Evolutionary conservation across 306 rosid genomes (phyloP), one percentile per base, ranked within the genome.

Genomic region (Cotoneaster glaucophyllus): DNA sequence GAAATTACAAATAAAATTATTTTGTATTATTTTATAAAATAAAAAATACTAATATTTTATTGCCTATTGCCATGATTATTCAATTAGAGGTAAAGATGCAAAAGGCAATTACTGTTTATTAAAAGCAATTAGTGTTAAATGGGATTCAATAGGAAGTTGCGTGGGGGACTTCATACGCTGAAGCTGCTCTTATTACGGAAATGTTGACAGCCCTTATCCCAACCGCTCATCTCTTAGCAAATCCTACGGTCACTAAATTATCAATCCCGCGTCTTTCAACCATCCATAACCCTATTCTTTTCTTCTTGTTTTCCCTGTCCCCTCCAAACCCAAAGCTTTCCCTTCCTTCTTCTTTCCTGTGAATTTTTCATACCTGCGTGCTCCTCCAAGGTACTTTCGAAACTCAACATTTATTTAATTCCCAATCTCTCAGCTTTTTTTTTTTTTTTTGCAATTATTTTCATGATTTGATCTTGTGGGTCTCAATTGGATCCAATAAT

Each of bases 301-400:
- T 26, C 34, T 4, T 6, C 31, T 62, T 5, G 6, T 18, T 28
- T 14, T 28, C 25, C 13, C 13, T 12, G 34, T 18, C 8, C 13
- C 32, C 24, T 14, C 68, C 43, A 7, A 48, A 9, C 22, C 67
- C 39, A 17, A 37, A 29, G 34, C 45, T 25, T 25, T 28, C 44
- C 8, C 48, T n/a, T 45, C 37, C 66, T 28, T 18, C 62, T 19
- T 7, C 61, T 45, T 3, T 25, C 28, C 11, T 45, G 11, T 15
- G 53, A 48, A 13, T 48, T 53, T 45, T 22, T 32, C 25, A 15
- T 29, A 13, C 64, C 61, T 50, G 31, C 61, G 28, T 64, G 63
- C 70, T 59, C 29, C 8, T 18, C 13, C 53, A 77, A 86, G 93
- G 90, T 90, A 88, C 54, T 32, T 21, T 65, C 52, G 58, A 67